A percentile compares a stretch with the other conserved stretches of the same genome.
Evolutionary conservation across 2,329 filamentous ascomycete species (phyloP).

Genomic region (Ampelomyces quisqualis): DNA sequence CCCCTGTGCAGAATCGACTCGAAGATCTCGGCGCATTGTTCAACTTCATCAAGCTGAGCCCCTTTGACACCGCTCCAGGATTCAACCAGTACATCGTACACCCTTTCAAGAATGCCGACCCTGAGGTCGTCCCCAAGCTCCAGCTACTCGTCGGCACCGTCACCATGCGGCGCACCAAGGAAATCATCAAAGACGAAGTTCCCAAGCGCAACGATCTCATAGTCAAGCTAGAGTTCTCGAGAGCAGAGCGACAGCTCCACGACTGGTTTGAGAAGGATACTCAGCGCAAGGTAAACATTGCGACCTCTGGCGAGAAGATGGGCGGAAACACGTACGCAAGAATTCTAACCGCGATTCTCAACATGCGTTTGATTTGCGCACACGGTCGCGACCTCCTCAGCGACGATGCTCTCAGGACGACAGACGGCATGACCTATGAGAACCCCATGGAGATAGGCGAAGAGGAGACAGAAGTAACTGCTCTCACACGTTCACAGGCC

Average conservation of each 20-base stretch:
- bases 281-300: slow-evolving; percentile 73
- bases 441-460: slow-evolving; percentile 89
- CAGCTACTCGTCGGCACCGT: slow-evolving; percentile 92
- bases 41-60: slow-evolving; percentile 78
- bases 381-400: slow-evolving; percentile 90
- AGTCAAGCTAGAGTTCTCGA: slow-evolving; percentile 71
- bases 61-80: slow-evolving; percentile 74
- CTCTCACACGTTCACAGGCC: slow-evolving; percentile 68
- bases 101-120: slow-evolving; percentile 84
- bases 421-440: slow-evolving; percentile 78
- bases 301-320: slow-evolving; percentile 65
- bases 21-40: slow-evolving; percentile 83
- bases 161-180: slow-evolving; percentile 85
- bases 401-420: slow-evolving; percentile 75
- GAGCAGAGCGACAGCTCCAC: slow-evolving; percentile 75
- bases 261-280: slow-evolving; percentile 82
- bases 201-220: slow-evolving; percentile 69
- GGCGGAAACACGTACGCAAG: slow-evolving; percentile 90
- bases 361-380: slow-evolving; percentile 85
- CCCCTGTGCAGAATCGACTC: slow-evolving; percentile 89
- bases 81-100: slow-evolving; percentile 79
- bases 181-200: slow-evolving; percentile 68
- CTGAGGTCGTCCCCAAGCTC: slow-evolving; percentile 79
- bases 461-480: slow-evolving; percentile 62
- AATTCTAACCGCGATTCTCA: slow-evolving; percentile 86